These are phyloP conservation scores for Podospora australis DNA, from an alignment of 495 filamentous ascomycete genomes.

Conservation along the genomic window DNA sequence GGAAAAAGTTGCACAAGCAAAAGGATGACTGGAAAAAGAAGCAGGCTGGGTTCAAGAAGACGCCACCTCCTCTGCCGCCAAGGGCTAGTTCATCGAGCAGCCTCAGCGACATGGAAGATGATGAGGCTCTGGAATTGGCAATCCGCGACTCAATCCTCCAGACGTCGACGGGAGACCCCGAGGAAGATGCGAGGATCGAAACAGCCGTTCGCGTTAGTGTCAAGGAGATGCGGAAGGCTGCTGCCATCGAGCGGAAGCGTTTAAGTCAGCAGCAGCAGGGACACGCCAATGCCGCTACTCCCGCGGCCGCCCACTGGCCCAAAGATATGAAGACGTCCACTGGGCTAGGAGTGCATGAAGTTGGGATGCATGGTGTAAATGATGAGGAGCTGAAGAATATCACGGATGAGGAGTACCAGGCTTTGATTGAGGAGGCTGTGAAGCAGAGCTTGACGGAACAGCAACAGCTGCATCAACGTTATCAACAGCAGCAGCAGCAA, in stretches of 20 bases:
- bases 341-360: constrained; percentile 1
- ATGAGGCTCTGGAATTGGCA: constrained; percentile 57
- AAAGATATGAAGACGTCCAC: not conserved
- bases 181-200: constrained; percentile 64
- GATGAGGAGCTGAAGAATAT: constrained; percentile 30
- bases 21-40: constrained; percentile 10
- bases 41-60: not conserved
- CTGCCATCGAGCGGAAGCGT: constrained; percentile 12
- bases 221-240: constrained; percentile 46
- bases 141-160: constrained; percentile 60
- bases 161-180: constrained; percentile 58
- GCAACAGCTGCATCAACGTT: constrained; percentile 9
- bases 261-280: constrained; percentile 28
- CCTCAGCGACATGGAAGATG: constrained; percentile 24
- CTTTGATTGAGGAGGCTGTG: constrained; percentile 53
- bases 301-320: constrained; percentile 2
- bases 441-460: constrained; percentile 44
- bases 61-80: not conserved
- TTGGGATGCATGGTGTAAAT: not conserved
- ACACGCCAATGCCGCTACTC: constrained; percentile 1
- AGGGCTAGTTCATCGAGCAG: constrained; percentile 11
- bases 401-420: constrained; percentile 47
- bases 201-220: constrained; percentile 63
- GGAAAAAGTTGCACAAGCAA: not conserved
- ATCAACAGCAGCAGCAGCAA: constrained; percentile 27